phyloP scores from a whole-genome alignment of 257 asterid genomes.

The Nicotiana sylvestris region DNA sequence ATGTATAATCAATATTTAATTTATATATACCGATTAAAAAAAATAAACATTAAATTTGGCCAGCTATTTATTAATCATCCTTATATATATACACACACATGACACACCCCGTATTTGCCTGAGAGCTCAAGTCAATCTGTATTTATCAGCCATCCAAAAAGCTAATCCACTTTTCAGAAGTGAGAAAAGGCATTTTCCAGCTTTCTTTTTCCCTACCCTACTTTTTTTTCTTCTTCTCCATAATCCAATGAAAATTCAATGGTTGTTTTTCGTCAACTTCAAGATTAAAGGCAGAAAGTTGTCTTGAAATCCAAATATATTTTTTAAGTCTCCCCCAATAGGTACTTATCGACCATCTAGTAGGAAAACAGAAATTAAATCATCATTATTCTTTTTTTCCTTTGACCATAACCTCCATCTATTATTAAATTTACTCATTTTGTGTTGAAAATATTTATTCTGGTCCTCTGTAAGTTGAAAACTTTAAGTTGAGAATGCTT shows the following conservation, averaged over 20 bases:
- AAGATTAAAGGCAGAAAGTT: not conserved
- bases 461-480: not conserved
- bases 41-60: too few species aligned
- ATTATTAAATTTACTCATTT: not conserved
- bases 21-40: too few species aligned
- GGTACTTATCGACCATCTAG: not conserved
- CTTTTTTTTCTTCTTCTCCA: not conserved
- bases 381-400: not conserved
- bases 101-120: too few species aligned
- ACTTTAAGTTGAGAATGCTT: not conserved
- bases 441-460: not conserved
- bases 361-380: not conserved
- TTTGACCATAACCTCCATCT: not conserved
- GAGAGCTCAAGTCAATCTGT: not conserved
- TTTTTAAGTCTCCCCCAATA: not conserved
- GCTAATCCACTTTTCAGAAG: constrained; percentile 1
- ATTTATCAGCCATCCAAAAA: not conserved
- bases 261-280: not conserved
- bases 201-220: not conserved
- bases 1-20: too few species aligned
- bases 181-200: not conserved
- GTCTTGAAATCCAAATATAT: not conserved
- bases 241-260: not conserved
- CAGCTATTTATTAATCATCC: too few species aligned
- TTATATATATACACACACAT: too few species aligned